Evolutionary conservation across 495 filamentous ascomycete species (phyloP).

Genomic region (Cryomyces minteri): DNA sequence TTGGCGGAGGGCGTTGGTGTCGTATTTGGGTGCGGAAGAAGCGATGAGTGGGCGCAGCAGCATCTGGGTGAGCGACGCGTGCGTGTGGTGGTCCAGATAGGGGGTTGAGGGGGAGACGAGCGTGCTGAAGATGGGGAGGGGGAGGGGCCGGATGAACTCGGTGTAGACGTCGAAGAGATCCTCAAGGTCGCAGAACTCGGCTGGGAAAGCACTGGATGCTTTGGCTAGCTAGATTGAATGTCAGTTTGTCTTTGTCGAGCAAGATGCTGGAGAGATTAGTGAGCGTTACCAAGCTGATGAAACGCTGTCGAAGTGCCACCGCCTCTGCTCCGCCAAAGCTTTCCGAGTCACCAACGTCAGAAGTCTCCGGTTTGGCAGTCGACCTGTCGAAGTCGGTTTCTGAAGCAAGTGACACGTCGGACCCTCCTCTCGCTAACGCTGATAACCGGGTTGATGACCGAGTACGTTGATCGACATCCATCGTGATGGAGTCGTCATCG

Average conservation of each 20-base stretch:
- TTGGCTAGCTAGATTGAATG: slow-evolving; percentile 18
- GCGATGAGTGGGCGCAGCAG: slow-evolving; percentile 46
- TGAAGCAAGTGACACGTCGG: too few relatives aligned
- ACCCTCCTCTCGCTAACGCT: neutral
- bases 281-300: slow-evolving; percentile 19
- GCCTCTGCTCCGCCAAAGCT: slow-evolving; percentile 24
- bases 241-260: neutral
- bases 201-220: slow-evolving; percentile 21
- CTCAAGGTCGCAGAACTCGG: slow-evolving; percentile 27
- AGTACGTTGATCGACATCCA: slow-evolving; percentile 11
- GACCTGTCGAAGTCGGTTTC: neutral
- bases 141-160: slow-evolving; percentile 43
- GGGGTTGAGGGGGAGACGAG: slow-evolving; percentile 36
- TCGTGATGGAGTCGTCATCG: slow-evolving; percentile 22
- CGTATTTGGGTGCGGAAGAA: slow-evolving; percentile 27
- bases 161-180: slow-evolving; percentile 52
- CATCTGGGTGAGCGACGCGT: slow-evolving; percentile 43
- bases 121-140: slow-evolving; percentile 52
- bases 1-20: slow-evolving; percentile 24
- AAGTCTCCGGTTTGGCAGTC: neutral
- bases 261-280: neutral
- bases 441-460: neutral
- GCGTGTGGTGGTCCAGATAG: slow-evolving; percentile 25
- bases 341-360: neutral
- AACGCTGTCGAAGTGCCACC: slow-evolving; percentile 20